Base-by-base conservation (phyloP, 305 asterid genomes). In the Ajuga reptans region DNA sequence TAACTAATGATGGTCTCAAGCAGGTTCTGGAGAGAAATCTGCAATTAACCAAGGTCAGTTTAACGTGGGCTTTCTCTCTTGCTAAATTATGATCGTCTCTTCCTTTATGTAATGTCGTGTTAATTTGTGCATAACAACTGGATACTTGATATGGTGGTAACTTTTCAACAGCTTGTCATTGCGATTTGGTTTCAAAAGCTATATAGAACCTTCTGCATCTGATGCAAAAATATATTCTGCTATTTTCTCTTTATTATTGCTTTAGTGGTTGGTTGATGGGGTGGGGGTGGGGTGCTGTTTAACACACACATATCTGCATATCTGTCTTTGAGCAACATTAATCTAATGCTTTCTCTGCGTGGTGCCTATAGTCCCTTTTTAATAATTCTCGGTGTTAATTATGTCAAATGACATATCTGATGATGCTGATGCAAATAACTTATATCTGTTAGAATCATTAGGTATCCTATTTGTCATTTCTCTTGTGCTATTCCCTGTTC, bases 11-110 rank as follows among this genome's bases (percentile, higher is more conserved):
- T 42, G 87, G 96, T 55, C 75, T 92, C 64, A 82, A 72, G 75
- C 70, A 56, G 34, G 89, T 90, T 69, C 87, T 88, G 47, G 75
- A 77, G 66, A 74, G 76, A 68, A 92, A 90, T 78, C 78, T 71
- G 10, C 49, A 79, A 69, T 70, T 92, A 67, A 85, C 85, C 45
- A 85, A 86, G 93, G 97, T 89, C 39, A 5, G 81, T 69, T 45
- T 64, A 18, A 18, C 5, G 18, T 64, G 17, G 33, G 31, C 9
- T 72, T 33, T 31, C 36, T 15, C 31, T 59, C 49, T 6, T 59
- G 9, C 9, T 5, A 4, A 14, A 42, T 51, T 62, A 16, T 76
- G 24, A 12, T 52, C 14, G 8, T 27, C 15, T 43, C 9, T 34
- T 34, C 24, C 15, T 31, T 17, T 63, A 10, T 18, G 9, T 21